phyloP scores from a whole-genome alignment of 805 yeast species.

The Pichia nanzhaoensis region DNA sequence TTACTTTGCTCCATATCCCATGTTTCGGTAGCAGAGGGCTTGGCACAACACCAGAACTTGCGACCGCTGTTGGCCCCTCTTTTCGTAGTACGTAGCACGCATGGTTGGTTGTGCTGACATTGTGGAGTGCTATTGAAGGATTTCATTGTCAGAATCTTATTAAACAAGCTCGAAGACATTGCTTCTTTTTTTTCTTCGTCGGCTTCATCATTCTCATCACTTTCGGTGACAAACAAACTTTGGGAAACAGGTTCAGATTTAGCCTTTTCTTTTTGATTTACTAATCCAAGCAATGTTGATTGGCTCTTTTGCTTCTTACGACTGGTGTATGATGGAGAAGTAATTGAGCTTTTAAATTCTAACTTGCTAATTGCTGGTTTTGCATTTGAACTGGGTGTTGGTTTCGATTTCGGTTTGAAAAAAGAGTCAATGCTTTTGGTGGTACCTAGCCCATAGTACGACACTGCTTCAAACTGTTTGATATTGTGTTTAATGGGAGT shows the following conservation, averaged over 20 bases:
- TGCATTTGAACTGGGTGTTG: no score
- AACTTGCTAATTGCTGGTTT: background rate
- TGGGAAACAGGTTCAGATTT: background rate
- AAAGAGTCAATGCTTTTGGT: conserved; percentile 28
- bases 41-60: conserved; percentile 49
- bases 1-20: conserved; percentile 24
- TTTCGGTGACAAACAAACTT: conserved; percentile 14
- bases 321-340: conserved; percentile 14
- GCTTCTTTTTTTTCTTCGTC: background rate
- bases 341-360: conserved; percentile 4
- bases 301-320: conserved; percentile 17
- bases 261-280: background rate
- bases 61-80: conserved; percentile 39
- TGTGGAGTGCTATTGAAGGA: conserved; percentile 27
- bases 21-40: conserved; percentile 23
- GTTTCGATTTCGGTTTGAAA: conserved; percentile 15
- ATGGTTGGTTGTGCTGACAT: conserved; percentile 43
- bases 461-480: conserved; percentile 47
- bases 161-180: conserved; percentile 14
- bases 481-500: background rate
- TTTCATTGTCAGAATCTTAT: conserved; percentile 15
- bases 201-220: conserved; percentile 11
- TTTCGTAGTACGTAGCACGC: conserved; percentile 40
- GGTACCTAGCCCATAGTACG: conserved; percentile 35
- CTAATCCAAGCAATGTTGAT: conserved; percentile 4